Base-by-base conservation (phyloP, 768 basidiomycete genomes). In the Panaeolus cyanescens region DNA sequence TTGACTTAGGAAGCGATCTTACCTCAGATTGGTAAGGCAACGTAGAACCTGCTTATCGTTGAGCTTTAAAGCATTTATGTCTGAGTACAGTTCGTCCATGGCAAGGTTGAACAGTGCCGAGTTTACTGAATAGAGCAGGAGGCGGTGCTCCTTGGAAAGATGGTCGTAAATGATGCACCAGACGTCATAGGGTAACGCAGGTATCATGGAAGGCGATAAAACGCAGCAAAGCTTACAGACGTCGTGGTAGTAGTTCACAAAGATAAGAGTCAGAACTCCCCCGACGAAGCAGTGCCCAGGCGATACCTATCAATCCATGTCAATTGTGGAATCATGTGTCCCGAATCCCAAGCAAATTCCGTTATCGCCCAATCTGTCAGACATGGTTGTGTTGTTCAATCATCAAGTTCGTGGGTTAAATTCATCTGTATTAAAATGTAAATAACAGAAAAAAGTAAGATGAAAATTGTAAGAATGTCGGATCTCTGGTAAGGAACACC, bases 401-500 rank as follows among this genome's bases (percentile, higher is more conserved):
- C n/a, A 34, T 50, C 22, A 50, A 50, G 10, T 50, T 28, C 12
- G 15, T 8, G 25, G 20, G 40, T 15, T 13, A 50, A 50, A 50
- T 12, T 10, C 6, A 50, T 20, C 25, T 50, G 45, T 6, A 50
- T 50, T 50, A 12, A 28, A 19, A 17, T 7, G 37, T 25, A 50
- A 9, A 28, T 7, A 5, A 73, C 62, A 25, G 34, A 1, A 45
- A 53, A 31, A 55, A 30, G 13, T 7, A 20, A 30, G 62, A 69
- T 67, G 34, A 55, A 37, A 32, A 40, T 25, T 19, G 15, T 58
- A 45, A 9, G 28, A 40, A 61, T 70, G 66, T 70, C 20, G 61
- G 61, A 63, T 62, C 66, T 68, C 67, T 67, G 69, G 69, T 70
- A 70, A 70, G 69, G 69, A 70, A 70, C 69, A 68, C 64, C 54